Base-by-base conservation (phyloP, 2,329 filamentous ascomycete genomes). In the Fusarium acutatum region DNA sequence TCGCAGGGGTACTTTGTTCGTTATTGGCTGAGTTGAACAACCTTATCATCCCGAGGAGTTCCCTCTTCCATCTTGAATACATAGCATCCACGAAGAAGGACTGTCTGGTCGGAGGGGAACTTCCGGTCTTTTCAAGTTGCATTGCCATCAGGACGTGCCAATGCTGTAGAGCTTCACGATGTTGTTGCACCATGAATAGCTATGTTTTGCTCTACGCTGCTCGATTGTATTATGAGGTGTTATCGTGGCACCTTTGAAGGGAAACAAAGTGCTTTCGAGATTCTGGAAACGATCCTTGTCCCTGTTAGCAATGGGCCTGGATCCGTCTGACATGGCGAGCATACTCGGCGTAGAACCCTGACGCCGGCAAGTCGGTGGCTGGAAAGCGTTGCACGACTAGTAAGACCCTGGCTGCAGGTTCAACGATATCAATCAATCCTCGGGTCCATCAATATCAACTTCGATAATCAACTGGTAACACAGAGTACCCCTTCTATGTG, bases 331-430 rank as follows among this genome's bases (percentile, higher is more conserved):
- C 44, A 44, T 53, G 53, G 49, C 61, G 37, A 44, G 37, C 37
- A 57, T 53, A 32, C 30, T 60, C 68, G 59, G 56, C 49, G 34
- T 28, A 58, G 24, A 73, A 73, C 67, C 49, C 53, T 60, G 37
- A 43, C 54, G 41, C 58, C 46, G 54, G 40, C 46, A 60, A 52
- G 50, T 28, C 28, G 28, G 64, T 64, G 65, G 64, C 66, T 57
- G 49, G 38, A 38, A 38, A 22, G 22, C 37, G 57, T 57, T 53
- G 41, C 43, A 57, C 47, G 34, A 49, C n/a, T n/a, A 43, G 35
- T 47, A 18, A 60, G 43, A 56, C 60, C 30, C 67, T 69, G 37
- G 24, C 37, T 49, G 59, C 50, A 57, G 49, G 32, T 56, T 41
- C 30, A 32, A 54, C 32, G 20, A 35, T 40, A 26, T 58, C 44